Conservation (phyloP, 257 asterid species). For the Ehretia macrophylla region DNA sequence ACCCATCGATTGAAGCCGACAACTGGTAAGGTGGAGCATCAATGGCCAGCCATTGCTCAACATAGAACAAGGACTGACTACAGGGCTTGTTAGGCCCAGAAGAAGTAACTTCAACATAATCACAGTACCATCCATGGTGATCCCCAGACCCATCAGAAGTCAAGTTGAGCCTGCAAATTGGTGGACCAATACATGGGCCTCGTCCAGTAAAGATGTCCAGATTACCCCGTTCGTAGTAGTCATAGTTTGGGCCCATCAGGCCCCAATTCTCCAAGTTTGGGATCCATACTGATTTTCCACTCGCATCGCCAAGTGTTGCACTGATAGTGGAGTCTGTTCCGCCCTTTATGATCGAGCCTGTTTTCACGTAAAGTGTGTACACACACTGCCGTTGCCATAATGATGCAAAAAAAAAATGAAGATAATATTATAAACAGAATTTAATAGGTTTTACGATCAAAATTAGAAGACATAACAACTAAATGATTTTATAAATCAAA, state of each 20-base stretch:
- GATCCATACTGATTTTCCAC: constrained; percentile 34
- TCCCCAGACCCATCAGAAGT: constrained; percentile 39
- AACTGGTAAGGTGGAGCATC: constrained; percentile 43
- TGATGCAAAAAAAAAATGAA: no score
- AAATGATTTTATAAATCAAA: background rate
- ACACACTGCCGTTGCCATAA: constrained; percentile 45
- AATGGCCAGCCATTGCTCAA: constrained; percentile 48
- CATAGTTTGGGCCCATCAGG: constrained; percentile 41
- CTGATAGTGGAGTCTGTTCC: constrained; percentile 53
- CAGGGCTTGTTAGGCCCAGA: constrained; percentile 50
- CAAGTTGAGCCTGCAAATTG: constrained; percentile 50
- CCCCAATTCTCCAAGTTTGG: constrained; percentile 54
- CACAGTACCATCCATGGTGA: constrained; percentile 38
- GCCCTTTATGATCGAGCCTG: constrained; percentile 43
- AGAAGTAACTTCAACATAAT: constrained; percentile 25
- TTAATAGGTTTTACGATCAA: no score
- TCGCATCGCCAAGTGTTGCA: constrained; percentile 35
- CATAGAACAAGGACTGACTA: constrained; percentile 39
- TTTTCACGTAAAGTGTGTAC: constrained; percentile 42
- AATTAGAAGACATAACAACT: no score
- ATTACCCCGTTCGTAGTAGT: constrained; percentile 53
- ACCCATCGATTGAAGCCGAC: constrained; percentile 35
- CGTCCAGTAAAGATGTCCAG: constrained; percentile 50
- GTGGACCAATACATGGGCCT: constrained; percentile 39
- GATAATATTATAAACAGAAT: no score